Conservation (phyloP, 495 filamentous ascomycete species). For the Neurospora sp. region DNA sequence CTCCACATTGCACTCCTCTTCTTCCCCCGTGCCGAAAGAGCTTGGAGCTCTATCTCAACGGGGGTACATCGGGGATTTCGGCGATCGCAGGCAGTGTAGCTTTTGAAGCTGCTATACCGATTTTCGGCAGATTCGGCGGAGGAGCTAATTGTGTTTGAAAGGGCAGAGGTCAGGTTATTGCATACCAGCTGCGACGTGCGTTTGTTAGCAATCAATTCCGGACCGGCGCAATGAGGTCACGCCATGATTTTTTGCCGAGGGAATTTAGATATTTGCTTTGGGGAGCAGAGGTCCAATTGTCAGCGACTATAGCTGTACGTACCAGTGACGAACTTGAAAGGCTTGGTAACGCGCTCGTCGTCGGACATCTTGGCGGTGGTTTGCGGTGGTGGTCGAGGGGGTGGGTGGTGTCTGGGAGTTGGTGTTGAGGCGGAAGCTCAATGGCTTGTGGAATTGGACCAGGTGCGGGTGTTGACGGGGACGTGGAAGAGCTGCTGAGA, state of each 20-base stretch:
- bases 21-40: neutral
- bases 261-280: conserved; percentile 13
- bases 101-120: neutral
- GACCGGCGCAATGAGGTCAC: conserved; percentile 15
- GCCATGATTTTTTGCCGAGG: conserved; percentile 25
- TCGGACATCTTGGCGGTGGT: conserved; percentile 62
- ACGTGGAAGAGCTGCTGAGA: neutral
- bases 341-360: conserved; percentile 90
- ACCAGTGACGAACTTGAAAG: conserved; percentile 99
- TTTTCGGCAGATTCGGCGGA: conserved; percentile 1
- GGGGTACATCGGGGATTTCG: neutral
- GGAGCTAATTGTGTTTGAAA: neutral
- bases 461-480: conserved; percentile 2
- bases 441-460: conserved; percentile 3
- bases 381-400: conserved; percentile 10
- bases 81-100: neutral
- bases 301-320: conserved; percentile 26
- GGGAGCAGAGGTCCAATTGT: neutral
- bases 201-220: conserved; percentile 14
- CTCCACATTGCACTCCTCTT: neutral
- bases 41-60: neutral
- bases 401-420: conserved; percentile 7
- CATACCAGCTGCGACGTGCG: conserved; percentile 36
- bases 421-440: conserved; percentile 10
- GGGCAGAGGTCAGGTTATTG: conserved; percentile 1